These are phyloP conservation scores for Phytophthora cryptogea DNA, from an alignment of 352 stramenopile species.

Conservation along the genomic window DNA sequence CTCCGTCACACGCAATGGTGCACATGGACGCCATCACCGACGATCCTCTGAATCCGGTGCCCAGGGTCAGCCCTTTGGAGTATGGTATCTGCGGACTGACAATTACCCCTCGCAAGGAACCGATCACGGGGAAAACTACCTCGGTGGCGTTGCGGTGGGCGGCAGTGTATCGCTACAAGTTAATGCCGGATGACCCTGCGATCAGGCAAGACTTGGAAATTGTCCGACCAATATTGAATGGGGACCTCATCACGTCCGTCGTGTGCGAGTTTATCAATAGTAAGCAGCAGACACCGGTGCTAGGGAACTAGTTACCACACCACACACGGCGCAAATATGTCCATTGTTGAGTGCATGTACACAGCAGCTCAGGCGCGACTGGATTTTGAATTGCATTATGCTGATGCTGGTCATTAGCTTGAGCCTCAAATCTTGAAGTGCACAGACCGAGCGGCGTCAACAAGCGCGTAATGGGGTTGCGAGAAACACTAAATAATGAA, in stretches of 20 bases:
- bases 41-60: conserved; percentile 18
- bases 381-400: too few relatives aligned
- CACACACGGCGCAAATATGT: too few relatives aligned
- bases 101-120: conserved; percentile 15
- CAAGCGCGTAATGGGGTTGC: too few relatives aligned
- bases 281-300: not conserved
- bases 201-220: conserved; percentile 16
- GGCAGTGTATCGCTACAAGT: conserved; percentile 24
- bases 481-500: too few relatives aligned
- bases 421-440: too few relatives aligned
- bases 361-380: too few relatives aligned
- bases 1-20: conserved; percentile 24
- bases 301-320: not conserved
- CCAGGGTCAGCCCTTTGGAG: conserved; percentile 3
- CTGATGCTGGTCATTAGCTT: too few relatives aligned
- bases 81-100: conserved; percentile 17
- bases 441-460: too few relatives aligned
- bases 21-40: conserved; percentile 33
- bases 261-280: not conserved
- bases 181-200: conserved; percentile 13
- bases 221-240: not conserved
- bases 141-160: conserved; percentile 19
- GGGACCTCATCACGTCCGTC: not conserved
- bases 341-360: too few relatives aligned
- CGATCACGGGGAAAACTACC: not conserved